Base-by-base conservation (phyloP, 805 yeast genomes). In the Isabelozyma pseudorhagii region DNA sequence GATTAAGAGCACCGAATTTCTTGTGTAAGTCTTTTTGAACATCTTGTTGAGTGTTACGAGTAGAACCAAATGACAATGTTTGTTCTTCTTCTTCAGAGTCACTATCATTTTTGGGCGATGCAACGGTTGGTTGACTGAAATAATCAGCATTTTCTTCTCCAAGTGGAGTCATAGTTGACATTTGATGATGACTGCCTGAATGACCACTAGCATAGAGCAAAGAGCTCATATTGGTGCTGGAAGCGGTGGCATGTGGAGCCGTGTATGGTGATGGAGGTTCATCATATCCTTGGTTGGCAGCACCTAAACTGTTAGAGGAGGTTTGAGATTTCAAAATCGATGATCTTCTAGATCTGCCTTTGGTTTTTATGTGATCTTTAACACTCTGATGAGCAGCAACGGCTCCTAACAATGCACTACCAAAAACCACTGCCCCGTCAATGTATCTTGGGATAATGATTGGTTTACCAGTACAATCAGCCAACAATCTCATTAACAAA, bases 351-450 rank as follows among this genome's bases (percentile, higher is more conserved):
- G 72, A 62, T 47, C 68, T 66, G 25, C 74, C 73, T 54, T 59
- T 63, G 29, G 62, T 54, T 21, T 50, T 45, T 40, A 68, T 53
- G 56, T 74, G 74, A 56, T 68, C 72, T 42, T 62, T 51, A 49
- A 79, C 78, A 11, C 79, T 78, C 52, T 80, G 84, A 56, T 85
- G 84, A 9, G 94, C 90, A 3, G 98, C 98, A 53, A 85, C 90
- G 1, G 98, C 97, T 38, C 98, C 99, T 53, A 94, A 77, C 64
- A 94, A 74, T 0, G 99, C 98, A 4, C 97, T 81, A 21, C 99
- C 99, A 63, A 93, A 88, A 2, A 94, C 98, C 39, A 94, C 99
- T 2, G 97, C 96, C 1, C 97, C 94, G 64, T 93, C 98, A 60
- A 93, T 91, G 68, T 94, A 92, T 61, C 93, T 80, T 45, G 99